phyloP scores from a whole-genome alignment of 495 filamentous ascomycete genomes.

The Penicillium pulvis region DNA sequence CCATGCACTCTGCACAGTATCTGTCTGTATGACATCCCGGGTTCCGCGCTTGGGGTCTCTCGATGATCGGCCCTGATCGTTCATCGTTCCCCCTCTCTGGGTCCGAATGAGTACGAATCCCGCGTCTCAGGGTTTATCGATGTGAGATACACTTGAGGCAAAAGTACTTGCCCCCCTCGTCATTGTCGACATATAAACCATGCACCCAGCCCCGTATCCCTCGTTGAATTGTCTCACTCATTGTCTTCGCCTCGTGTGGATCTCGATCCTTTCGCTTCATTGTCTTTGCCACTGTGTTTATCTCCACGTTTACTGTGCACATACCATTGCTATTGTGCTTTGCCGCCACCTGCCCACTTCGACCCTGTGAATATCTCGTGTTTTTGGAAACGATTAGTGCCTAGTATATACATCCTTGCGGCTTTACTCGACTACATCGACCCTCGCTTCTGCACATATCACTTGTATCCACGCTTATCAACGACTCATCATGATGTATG shows the following conservation, averaged over 20 bases:
- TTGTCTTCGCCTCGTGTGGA: constrained; percentile 29
- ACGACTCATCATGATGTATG: constrained; percentile 33
- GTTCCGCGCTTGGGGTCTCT: constrained; percentile 27
- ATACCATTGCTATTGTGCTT: constrained; percentile 25
- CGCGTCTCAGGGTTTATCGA: constrained; percentile 1
- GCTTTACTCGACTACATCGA: constrained; percentile 14
- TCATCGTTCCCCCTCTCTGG: constrained; percentile 27
- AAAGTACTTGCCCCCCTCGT: constrained; percentile 21
- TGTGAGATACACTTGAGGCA: constrained; percentile 16
- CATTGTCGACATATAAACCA: constrained; percentile 33
- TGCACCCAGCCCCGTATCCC: constrained; percentile 25
- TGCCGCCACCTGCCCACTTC: constrained; percentile 5
- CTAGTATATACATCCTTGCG: constrained; percentile 25
- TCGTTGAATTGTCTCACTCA: constrained; percentile 23
- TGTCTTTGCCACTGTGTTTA: constrained; percentile 28
- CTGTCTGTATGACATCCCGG: constrained; percentile 40
- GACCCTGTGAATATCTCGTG: constrained; percentile 15
- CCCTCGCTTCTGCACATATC: constrained; percentile 25
- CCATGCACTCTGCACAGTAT: constrained; percentile 29
- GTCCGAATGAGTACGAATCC: constrained; percentile 13
- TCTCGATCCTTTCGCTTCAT: constrained; percentile 21
- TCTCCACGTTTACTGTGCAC: constrained; percentile 20
- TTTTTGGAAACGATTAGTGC: constrained; percentile 3
- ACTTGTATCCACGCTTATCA: constrained; percentile 5
- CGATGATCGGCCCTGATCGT: constrained; percentile 31